Evolutionary conservation across 345 rosid genomes (phyloP).

Genomic region (Hevea brasiliensis): DNA sequence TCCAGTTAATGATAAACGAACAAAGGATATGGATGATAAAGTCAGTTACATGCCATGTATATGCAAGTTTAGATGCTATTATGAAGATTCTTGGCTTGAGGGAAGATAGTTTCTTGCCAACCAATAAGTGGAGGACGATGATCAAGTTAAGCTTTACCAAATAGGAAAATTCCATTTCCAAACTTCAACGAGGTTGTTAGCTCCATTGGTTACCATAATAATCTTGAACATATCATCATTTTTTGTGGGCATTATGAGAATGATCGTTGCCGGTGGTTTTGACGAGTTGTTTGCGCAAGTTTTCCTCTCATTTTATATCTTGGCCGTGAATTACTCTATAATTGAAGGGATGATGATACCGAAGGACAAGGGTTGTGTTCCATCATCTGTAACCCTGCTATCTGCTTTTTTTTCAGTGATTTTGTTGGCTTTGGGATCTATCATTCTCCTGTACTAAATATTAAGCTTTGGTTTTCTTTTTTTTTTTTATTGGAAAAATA

Average conservation of each 20-base stretch:
- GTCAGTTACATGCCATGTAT: constrained; percentile 21
- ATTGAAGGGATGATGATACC: constrained; percentile 47
- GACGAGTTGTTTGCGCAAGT: constrained; percentile 26
- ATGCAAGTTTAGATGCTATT: constrained; percentile 38
- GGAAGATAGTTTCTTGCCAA: constrained; percentile 42
- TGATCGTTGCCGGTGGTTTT: constrained; percentile 19
- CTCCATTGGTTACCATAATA: constrained; percentile 32
- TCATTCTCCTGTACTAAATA: constrained; percentile 27
- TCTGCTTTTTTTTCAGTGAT: constrained; percentile 19
- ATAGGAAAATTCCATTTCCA: constrained; percentile 42
- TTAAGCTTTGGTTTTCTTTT: background rate
- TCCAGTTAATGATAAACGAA: constrained; percentile 31
- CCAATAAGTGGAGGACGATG: constrained; percentile 33
- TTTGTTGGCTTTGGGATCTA: constrained; percentile 21
- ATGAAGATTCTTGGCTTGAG: constrained; percentile 28
- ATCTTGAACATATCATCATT: constrained; percentile 35
- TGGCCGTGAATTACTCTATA: constrained; percentile 30
- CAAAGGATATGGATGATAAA: constrained; percentile 46
- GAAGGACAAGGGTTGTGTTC: constrained; percentile 45
- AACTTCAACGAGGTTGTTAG: constrained; percentile 33
- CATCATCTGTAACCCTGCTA: constrained; percentile 21
- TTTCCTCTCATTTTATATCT: constrained; percentile 34
- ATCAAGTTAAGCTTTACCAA: constrained; percentile 27
- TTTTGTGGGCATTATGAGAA: constrained; percentile 29
- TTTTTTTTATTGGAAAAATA: background rate